Base-by-base conservation (phyloP, 768 basidiomycete species). In the Podaxis rugospora region DNA sequence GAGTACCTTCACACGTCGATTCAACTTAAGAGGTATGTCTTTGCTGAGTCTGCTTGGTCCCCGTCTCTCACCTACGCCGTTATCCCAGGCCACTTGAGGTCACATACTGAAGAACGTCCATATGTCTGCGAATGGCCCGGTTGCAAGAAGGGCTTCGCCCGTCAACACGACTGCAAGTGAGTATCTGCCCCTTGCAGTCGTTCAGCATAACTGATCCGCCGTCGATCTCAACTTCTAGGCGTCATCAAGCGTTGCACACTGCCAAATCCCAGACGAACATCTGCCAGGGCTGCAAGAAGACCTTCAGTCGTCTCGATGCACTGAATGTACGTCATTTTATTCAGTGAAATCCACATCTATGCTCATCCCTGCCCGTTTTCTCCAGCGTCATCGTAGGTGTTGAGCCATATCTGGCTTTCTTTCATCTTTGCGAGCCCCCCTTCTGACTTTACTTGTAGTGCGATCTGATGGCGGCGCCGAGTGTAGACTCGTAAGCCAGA, bases 131-230 rank as follows among this genome's bases (percentile, higher is more conserved):
- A 92, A 62, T 95, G 90, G 84, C 91, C 92, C 11, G 94, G 93
- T 32, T 98, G 95, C 73, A 90, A 90, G 70, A 98, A 97, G 72
- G 90, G 92, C 25, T 96, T 97, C 71, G 95, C 95, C 54, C 83
- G 95, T 49, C 93, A 95, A 72, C 95, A 98, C 72, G 95, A 98
- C 71, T 96, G 94, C 90, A 97, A 97, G 89, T 91, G 69, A 70
- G 90, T 86, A 9, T 16, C 44, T 56, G 11, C 56, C 44, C 40
- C 63, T 65, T 55, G 42, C 25, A 36, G 9, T 55, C 59, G 36
- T 46, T 65, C 40, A 54, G 47, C 57, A 44, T 53, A 44, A 59
- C 58, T 61, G 49, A 59, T 51, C 32, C 55, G 25, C 10, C 40
- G 32, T n/a, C 44, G 23, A 47, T 61, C 18, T 39, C 39, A 37